Evolutionary conservation across 1,139 yeast genomes (phyloP).

Genomic region (Geotrichum bryndzae): DNA sequence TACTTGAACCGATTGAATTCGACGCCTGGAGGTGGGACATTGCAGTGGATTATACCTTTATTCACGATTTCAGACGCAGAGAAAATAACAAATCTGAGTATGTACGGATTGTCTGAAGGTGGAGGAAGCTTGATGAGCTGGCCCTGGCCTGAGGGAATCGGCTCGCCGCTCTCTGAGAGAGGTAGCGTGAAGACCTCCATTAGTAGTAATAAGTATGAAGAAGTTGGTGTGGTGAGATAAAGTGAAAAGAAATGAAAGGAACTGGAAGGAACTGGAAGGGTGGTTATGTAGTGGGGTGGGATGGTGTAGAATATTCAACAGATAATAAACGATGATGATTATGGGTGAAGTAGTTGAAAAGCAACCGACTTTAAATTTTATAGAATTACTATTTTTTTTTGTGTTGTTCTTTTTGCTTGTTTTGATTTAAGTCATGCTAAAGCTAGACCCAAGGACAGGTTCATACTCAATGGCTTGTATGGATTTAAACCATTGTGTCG

Average conservation of each 20-base stretch:
- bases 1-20: slow-evolving; percentile 53
- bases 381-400: background rate
- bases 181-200: slow-evolving; percentile 26
- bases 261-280: background rate
- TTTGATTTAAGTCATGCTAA: background rate
- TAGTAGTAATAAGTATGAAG: background rate
- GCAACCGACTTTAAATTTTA: background rate
- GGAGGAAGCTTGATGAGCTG: slow-evolving; percentile 51
- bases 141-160: slow-evolving; percentile 41
- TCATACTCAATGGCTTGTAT: background rate
- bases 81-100: slow-evolving; percentile 56
- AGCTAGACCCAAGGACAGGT: background rate
- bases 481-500: background rate
- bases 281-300: background rate
- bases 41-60: slow-evolving; percentile 66
- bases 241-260: background rate
- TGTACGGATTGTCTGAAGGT: slow-evolving; percentile 42
- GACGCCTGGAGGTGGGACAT: slow-evolving; percentile 51
- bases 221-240: background rate
- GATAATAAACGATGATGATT: background rate
- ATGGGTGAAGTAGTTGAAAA: background rate
- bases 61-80: slow-evolving; percentile 71
- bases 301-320: background rate
- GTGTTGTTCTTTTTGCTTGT: background rate
- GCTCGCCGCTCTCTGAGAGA: slow-evolving; percentile 31